Conservation (phyloP, 805 yeast genomes). For the Ogataea ganodermae region DNA sequence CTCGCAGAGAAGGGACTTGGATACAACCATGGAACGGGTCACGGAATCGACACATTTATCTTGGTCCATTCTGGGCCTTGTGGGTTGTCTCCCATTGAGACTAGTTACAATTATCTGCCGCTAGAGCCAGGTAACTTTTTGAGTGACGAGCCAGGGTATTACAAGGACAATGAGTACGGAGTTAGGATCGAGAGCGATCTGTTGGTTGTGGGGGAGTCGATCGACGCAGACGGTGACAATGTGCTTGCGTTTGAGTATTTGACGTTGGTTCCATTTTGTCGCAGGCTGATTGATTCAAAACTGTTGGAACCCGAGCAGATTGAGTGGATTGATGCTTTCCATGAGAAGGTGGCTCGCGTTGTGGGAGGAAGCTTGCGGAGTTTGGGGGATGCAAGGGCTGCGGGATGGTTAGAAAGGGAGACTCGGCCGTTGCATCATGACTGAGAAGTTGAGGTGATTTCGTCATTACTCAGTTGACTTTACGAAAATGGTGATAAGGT, state of each 20-base stretch:
- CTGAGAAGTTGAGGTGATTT: not conserved
- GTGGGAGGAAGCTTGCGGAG: slow-evolving; percentile 54
- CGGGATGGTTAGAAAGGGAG: slow-evolving; percentile 72
- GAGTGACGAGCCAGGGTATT: slow-evolving; percentile 94
- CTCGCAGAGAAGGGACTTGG: slow-evolving; percentile 82
- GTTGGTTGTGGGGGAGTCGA: slow-evolving; percentile 47
- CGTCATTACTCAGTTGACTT: too few relatives aligned
- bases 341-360: slow-evolving; percentile 54
- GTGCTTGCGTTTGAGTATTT: slow-evolving; percentile 78
- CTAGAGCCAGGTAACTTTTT: slow-evolving; percentile 68
- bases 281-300: slow-evolving; percentile 62
- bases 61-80: slow-evolving; percentile 95
- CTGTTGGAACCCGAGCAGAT: slow-evolving; percentile 64
- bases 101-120: slow-evolving; percentile 47
- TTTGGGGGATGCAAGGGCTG: slow-evolving; percentile 57
- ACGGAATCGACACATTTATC: slow-evolving; percentile 91
- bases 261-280: slow-evolving; percentile 84
- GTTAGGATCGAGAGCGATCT: slow-evolving; percentile 87
- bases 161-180: slow-evolving; percentile 88
- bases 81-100: slow-evolving; percentile 57
- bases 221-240: slow-evolving; percentile 50
- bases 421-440: slow-evolving; percentile 35
- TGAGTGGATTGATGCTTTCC: slow-evolving; percentile 69
- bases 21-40: slow-evolving; percentile 95
- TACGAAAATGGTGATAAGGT: too few relatives aligned